Conservation (phyloP, 78 protist species). For the Chrysochromulina parva region DNA sequence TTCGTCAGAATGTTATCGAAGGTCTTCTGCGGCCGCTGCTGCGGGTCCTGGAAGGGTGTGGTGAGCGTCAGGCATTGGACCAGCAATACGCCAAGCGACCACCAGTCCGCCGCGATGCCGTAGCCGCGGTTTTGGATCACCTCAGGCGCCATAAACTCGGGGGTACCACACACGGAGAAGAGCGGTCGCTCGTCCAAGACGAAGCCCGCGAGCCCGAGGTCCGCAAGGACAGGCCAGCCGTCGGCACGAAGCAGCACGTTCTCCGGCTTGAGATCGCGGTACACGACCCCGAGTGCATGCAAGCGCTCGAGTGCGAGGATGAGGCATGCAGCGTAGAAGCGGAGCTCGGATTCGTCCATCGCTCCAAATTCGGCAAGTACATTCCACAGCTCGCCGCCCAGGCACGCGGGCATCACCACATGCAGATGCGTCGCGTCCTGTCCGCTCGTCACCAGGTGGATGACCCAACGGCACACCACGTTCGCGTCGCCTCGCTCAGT, state of each 20-base stretch:
- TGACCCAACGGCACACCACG: background rate
- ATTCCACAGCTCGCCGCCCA: constrained; percentile 16
- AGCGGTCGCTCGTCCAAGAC: background rate
- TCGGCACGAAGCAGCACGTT: constrained; percentile 40
- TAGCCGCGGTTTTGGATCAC: constrained; percentile 62
- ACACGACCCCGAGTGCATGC: constrained; percentile 37
- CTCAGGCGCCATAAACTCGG: constrained; percentile 96
- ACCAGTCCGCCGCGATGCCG: constrained; percentile 5
- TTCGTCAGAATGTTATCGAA: background rate
- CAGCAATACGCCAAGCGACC: constrained; percentile 22
- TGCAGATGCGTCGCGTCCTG: background rate
- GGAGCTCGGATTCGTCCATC: background rate
- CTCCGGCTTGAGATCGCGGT: constrained; percentile 73
- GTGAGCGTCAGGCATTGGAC: background rate
- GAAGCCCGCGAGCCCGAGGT: constrained; percentile 41
- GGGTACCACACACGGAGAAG: constrained; percentile 79
- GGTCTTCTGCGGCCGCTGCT: background rate
- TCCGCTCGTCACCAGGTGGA: background rate
- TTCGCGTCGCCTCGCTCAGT: background rate
- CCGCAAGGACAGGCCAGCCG: constrained; percentile 63
- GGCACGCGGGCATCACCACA: background rate
- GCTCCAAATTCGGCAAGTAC: background rate
- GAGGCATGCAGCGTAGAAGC: constrained; percentile 17
- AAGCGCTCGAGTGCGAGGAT: background rate
- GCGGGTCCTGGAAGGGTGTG: background rate